phyloP scores from a whole-genome alignment of 78 protist species.

The Dictyostelium intermedium region DNA sequence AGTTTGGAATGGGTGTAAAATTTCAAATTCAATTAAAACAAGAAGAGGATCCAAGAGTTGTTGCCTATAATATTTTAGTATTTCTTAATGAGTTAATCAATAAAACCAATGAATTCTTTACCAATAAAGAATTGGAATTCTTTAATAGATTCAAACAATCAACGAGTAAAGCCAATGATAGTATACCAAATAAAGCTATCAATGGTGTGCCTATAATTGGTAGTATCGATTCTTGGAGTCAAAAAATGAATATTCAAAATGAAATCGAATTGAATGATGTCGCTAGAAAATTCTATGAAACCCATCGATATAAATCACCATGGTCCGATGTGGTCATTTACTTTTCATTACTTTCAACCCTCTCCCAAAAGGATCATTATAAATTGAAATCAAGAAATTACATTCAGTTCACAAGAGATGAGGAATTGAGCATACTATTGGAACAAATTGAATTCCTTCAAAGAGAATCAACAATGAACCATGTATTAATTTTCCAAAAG shows the following conservation, averaged over 20 bases:
- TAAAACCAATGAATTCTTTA: neutral
- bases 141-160: neutral
- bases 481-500: neutral
- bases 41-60: neutral
- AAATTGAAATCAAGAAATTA: neutral
- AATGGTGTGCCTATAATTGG: neutral
- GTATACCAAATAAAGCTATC: neutral
- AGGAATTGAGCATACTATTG: neutral
- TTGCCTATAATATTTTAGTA: neutral
- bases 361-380: neutral
- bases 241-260: neutral
- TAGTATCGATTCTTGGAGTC: neutral
- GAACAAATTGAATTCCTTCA: neutral
- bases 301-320: neutral
- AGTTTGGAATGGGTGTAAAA: neutral
- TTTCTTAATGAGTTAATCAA: neutral
- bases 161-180: neutral
- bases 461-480: neutral
- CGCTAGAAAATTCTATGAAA: neutral
- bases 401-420: neutral
- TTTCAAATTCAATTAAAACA: too few species aligned
- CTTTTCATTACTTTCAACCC: neutral
- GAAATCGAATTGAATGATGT: neutral
- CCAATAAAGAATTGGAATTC: neutral
- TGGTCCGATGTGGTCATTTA: neutral